phyloP scores from a whole-genome alignment of 83 land plant species.

The Picea abies region DNA sequence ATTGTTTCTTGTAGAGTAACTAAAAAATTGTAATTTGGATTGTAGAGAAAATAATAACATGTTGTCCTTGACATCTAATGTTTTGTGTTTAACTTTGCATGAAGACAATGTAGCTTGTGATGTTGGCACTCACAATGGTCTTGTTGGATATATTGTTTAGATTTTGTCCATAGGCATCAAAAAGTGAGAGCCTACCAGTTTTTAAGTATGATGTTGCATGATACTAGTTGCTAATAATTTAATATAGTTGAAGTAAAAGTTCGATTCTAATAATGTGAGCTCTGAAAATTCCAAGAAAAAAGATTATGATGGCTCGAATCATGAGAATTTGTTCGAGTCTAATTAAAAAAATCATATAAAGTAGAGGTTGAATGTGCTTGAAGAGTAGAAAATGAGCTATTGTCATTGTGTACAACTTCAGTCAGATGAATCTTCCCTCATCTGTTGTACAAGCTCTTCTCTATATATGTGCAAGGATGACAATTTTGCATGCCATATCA shows the following conservation, averaged over 20 bases:
- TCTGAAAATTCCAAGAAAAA: conserved; percentile 47
- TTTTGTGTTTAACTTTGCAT: too few relatives aligned
- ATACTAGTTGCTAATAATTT: conserved; percentile 82
- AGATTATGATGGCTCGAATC: conserved; percentile 20
- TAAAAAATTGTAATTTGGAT: too few relatives aligned
- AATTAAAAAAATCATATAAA: conserved; percentile 37
- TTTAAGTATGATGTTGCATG: conserved; percentile 71
- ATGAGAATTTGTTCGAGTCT: conserved; percentile 33
- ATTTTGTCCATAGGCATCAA: too few relatives aligned
- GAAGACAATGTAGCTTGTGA: conserved; percentile 88
- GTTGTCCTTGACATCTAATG: too few relatives aligned
- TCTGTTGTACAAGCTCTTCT: conserved; percentile 89
- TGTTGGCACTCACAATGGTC: conserved; percentile 72
- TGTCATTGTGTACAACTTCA: conserved; percentile 72
- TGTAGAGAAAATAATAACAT: too few relatives aligned
- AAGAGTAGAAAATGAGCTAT: conserved; percentile 57
- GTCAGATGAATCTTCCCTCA: conserved; percentile 67
- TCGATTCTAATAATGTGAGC: conserved; percentile 34
- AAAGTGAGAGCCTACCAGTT: conserved; percentile 38
- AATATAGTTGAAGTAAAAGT: conserved; percentile 72
- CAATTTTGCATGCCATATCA: conserved; percentile 83
- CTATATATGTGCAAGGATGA: conserved; percentile 91
- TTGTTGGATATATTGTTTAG: conserved; percentile 68
- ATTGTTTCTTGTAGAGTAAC: too few relatives aligned
- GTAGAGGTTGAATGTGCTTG: conserved; percentile 31